phyloP scores from a whole-genome alignment of 2,329 filamentous ascomycete species.

The Teratosphaeria destructans region DNA sequence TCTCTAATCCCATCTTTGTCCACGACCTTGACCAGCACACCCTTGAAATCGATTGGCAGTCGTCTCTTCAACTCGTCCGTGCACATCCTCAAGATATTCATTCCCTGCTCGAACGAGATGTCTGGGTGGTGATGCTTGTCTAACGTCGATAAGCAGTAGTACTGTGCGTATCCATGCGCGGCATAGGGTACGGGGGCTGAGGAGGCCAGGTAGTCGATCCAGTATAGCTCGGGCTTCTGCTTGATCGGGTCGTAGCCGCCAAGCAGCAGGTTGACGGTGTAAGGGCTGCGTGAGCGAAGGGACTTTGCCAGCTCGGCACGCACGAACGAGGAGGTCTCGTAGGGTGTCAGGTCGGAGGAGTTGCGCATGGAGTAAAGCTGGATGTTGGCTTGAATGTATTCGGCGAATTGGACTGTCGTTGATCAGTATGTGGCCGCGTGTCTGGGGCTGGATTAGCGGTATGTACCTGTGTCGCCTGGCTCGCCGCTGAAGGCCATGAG shows the following conservation, averaged over 20 bases:
- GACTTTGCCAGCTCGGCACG: constrained; percentile 85
- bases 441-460: background rate
- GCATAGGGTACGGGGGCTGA: constrained; percentile 85
- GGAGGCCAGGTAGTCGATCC: constrained; percentile 92
- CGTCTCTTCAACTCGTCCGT: constrained; percentile 94
- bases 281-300: constrained; percentile 83
- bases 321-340: constrained; percentile 84
- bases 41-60: constrained; percentile 98
- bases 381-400: constrained; percentile 97
- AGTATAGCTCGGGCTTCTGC: constrained; percentile 84
- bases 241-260: constrained; percentile 90
- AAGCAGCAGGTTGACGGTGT: constrained; percentile 91
- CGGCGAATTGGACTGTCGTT: constrained; percentile 81
- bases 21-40: constrained; percentile 76
- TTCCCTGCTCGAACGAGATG: constrained; percentile 76
- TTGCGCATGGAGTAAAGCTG: constrained; percentile 99
- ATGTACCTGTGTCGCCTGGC: constrained; percentile 81
- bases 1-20: constrained; percentile 87
- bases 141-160: constrained; percentile 94
- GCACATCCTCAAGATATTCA: constrained; percentile 90
- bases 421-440: background rate
- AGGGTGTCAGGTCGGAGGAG: constrained; percentile 79
- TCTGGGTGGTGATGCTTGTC: constrained; percentile 98
- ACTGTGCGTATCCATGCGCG: constrained; percentile 97
- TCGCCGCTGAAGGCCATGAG: constrained; percentile 93